Conservation (phyloP, 83 land plant genomes). For the Picea mariana region DNA sequence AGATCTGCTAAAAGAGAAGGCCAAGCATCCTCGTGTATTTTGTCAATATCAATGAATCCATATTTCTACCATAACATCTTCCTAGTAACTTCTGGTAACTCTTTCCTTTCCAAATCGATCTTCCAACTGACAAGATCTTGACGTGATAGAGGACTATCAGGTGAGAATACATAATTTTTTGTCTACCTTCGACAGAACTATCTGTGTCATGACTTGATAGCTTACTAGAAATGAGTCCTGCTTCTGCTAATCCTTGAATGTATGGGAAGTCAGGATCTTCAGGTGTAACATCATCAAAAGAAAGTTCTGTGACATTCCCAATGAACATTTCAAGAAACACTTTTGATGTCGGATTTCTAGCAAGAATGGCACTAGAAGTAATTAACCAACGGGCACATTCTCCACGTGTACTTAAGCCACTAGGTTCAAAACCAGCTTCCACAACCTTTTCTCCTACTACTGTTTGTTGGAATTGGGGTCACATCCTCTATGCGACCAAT, state of each 20-base stretch:
- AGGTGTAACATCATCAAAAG: slow-evolving; percentile 93
- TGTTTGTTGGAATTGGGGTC: too few species aligned
- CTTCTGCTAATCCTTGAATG: slow-evolving; percentile 99
- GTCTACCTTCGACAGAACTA: slow-evolving; percentile 21
- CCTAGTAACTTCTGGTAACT: slow-evolving; percentile 63
- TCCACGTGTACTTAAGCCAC: slow-evolving; percentile 86
- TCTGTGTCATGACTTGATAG: slow-evolving; percentile 54
- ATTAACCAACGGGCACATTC: slow-evolving; percentile 99
- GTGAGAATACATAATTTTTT: slow-evolving; percentile 49
- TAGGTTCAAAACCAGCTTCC: slow-evolving; percentile 75
- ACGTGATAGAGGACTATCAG: slow-evolving; percentile 93
- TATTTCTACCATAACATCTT: slow-evolving; percentile 59
- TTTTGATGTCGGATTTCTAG: slow-evolving; percentile 74
- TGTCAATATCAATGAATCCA: slow-evolving; percentile 91
- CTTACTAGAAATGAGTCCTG: slow-evolving; percentile 93
- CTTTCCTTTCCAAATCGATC: slow-evolving; percentile 76
- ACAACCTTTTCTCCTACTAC: too few species aligned
- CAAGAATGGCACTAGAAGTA: slow-evolving; percentile 74
- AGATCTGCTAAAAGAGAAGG: slow-evolving; percentile 85
- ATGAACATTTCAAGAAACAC: slow-evolving; percentile 99
- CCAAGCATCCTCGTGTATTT: slow-evolving; percentile 81
- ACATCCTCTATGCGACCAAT: too few species aligned
- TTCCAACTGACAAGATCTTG: slow-evolving; percentile 97
- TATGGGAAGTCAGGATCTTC: slow-evolving; percentile 95
- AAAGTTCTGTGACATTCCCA: slow-evolving; percentile 85